Evolutionary conservation across 768 basidiomycete genomes (phyloP).

Genomic region (Artomyces pyxidatus): DNA sequence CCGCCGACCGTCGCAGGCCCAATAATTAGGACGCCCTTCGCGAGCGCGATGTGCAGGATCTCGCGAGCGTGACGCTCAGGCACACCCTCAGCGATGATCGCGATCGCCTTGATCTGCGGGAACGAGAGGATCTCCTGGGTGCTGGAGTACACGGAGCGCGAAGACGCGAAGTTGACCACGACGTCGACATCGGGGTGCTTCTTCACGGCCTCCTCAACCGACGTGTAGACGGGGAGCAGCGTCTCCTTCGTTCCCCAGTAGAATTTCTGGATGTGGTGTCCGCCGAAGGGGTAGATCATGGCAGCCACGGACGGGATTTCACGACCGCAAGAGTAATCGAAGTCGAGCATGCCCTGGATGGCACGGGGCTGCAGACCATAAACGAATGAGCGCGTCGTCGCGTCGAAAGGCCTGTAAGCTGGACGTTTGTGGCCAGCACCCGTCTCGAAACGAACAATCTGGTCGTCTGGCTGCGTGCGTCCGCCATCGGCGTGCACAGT

Average conservation of each 20-base stretch:
- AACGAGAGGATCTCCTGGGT: constrained; percentile 85
- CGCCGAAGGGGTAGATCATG: constrained; percentile 99
- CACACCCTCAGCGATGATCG: constrained; percentile 97
- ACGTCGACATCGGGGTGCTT: constrained; percentile 98
- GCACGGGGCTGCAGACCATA: constrained; percentile 99
- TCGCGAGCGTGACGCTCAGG: constrained; percentile 96
- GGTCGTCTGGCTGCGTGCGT: constrained; percentile 78
- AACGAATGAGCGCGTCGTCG: constrained; percentile 90
- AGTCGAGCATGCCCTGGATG: constrained; percentile 98
- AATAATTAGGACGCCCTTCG: constrained; percentile 84
- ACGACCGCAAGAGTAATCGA: constrained; percentile 97
- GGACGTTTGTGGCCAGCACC: constrained; percentile 45
- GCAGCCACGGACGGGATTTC: constrained; percentile 88
- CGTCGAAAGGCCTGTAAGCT: constrained; percentile 87
- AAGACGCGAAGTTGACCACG: constrained; percentile 96
- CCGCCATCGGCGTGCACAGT: constrained; percentile 69
- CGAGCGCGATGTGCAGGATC: constrained; percentile 81
- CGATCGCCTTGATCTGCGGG: constrained; percentile 65
- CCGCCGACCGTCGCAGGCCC: constrained; percentile 98
- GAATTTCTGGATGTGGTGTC: constrained; percentile 99
- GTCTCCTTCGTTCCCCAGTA: constrained; percentile 99
- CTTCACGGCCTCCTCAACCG: constrained; percentile 79
- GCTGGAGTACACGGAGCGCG: constrained; percentile 88
- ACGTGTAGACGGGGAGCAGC: constrained; percentile 94
- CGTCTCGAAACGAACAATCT: constrained; percentile 83